Percentiles rank a stretch among this genome's conserved stretches.
Conservation (phyloP, 179 eudicot genomes). For the Drosera spatulata region DNA sequence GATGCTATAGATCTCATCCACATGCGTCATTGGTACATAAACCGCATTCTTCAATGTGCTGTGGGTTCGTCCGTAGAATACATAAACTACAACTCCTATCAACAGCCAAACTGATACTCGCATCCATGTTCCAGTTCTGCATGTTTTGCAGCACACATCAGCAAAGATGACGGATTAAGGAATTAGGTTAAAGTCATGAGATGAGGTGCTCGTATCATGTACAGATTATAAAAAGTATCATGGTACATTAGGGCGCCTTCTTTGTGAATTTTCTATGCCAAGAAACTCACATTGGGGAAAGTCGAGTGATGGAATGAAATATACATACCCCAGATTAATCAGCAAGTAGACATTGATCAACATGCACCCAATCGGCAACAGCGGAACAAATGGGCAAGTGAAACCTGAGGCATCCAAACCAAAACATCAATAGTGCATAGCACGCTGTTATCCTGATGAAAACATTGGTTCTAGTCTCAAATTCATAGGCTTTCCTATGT, state of each 20-base stretch:
- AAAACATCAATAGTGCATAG: background rate
- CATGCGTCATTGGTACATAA: constrained; percentile 68
- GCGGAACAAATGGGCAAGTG: constrained; percentile 79
- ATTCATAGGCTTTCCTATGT: no score
- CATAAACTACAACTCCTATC: constrained; percentile 57
- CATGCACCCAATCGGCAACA: constrained; percentile 71
- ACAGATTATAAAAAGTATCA: no score
- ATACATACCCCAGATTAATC: constrained; percentile 72
- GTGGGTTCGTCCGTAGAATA: constrained; percentile 67
- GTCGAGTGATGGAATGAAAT: background rate
- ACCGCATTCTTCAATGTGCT: constrained; percentile 61
- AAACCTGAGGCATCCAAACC: constrained; percentile 44
- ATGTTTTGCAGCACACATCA: no score
- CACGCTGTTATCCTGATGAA: no score
- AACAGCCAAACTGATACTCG: constrained; percentile 80
- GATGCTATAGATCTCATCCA: constrained; percentile 55
- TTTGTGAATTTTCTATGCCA: no score
- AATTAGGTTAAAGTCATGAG: no score
- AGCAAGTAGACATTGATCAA: constrained; percentile 81
- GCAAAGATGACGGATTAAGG: no score
- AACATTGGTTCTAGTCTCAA: no score
- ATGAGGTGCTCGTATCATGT: no score
- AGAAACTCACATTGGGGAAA: background rate
- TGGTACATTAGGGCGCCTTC: no score
- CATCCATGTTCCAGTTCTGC: constrained; percentile 68